Evolutionary conservation across 495 filamentous ascomycete species (phyloP), one percentile per base, ranked within the genome.

Genomic region (Penicillium egyptiacum): DNA sequence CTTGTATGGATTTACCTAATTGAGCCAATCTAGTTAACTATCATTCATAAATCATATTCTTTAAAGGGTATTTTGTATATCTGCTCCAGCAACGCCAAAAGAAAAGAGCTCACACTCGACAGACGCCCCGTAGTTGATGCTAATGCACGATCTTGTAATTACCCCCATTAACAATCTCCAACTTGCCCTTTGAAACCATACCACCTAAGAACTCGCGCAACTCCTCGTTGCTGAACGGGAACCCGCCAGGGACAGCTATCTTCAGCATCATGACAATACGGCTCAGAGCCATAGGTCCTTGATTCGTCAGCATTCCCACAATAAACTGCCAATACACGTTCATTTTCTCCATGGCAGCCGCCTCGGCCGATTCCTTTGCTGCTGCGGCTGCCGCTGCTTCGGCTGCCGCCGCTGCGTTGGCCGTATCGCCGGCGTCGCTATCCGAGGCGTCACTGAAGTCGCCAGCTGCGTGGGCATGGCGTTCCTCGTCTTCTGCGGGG

Each of bases 181-280:
- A 68, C 65, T 84, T 84, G 42, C 86, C 88, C 50, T 78, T 83
- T 0, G 73, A 71, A 4, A 93, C 86, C 85, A 92, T 90, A 56
- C 85, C 81, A 11, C 74, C 81, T 50, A 98, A 69, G 64, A 96
- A 91, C 64, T 88, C 88, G 54, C 83, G 81, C 65, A 97, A 67
- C 69, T 86, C 85, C 62, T 77, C 75, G 66, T 93, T 95, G 64
- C 79, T 83, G 64, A 92, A 96, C 14, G 90, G 85, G 64, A 96
- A 97, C 7, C 90, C 89, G 14, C 90, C 92, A 1, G 88, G 83
- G 28, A 98, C 86, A 26, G 90, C 80, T 79, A 98, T 88, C 69
- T 88, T 89, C 78, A 98, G 76, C 90, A 98, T 96, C 88, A 92
- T 93, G 5, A 85, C 79, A 56, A 98, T 92, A 72, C 89, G 84